Conservation (phyloP, 1,284 basidiomycete species). For the Cutaneotrichosporon cutaneum region DNA sequence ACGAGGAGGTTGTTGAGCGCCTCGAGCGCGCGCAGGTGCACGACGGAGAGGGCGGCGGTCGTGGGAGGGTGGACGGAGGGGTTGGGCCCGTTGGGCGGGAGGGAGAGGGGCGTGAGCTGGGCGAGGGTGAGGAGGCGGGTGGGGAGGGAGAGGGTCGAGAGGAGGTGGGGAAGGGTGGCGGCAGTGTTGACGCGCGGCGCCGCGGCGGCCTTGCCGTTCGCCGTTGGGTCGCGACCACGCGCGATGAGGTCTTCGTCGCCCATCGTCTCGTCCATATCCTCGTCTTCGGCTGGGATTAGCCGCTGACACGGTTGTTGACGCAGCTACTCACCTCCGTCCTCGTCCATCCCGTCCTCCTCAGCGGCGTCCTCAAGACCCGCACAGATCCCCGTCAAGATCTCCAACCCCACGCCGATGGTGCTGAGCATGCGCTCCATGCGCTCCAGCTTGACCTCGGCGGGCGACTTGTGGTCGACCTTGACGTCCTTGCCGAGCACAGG, state of each 20-base stretch:
- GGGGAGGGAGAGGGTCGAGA: constrained; percentile 52
- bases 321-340: constrained; percentile 33
- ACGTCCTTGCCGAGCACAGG: constrained; percentile 38
- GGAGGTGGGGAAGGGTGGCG: constrained; percentile 51
- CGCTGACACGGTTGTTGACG: constrained; percentile 7
- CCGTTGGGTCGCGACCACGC: constrained; percentile 44
- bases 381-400: constrained; percentile 81
- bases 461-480: constrained; percentile 64
- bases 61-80: constrained; percentile 77
- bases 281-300: constrained; percentile 47
- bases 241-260: constrained; percentile 53
- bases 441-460: constrained; percentile 67
- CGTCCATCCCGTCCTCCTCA: constrained; percentile 52
- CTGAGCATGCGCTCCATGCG: constrained; percentile 69
- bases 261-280: constrained; percentile 49
- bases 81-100: constrained; percentile 65
- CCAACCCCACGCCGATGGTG: constrained; percentile 73
- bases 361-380: constrained; percentile 75
- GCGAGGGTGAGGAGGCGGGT: constrained; percentile 65
- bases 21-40: constrained; percentile 81
- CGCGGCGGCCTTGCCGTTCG: constrained; percentile 36
- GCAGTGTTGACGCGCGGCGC: constrained; percentile 37
- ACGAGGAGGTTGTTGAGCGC: constrained; percentile 88
- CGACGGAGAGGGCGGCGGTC: constrained; percentile 72
- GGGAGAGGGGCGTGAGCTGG: constrained; percentile 72